Base-by-base conservation (phyloP, 129 eudicot genomes). In the Apium graveolens region DNA sequence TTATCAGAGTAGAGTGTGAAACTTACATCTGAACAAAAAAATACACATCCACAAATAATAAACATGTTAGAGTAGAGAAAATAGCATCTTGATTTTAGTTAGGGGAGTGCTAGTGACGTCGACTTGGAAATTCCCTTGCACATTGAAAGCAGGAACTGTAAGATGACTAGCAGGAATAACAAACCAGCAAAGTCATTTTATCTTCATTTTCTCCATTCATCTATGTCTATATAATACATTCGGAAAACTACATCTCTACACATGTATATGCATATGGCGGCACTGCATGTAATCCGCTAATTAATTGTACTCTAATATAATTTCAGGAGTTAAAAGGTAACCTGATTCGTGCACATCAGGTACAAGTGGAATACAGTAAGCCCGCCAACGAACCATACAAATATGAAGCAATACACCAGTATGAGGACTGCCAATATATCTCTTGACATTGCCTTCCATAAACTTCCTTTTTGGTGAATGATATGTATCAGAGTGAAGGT, bases 371-470 rank as follows among this genome's bases (percentile, higher is more conserved):
- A 96, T 73, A 84, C 76, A 34, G 96, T 84, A 35, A 96, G 87
- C 63, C 99, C 99, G 0, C 99, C 99, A 24, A 96, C 97, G 75
- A 96, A 96, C 99, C 97, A 96, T 66, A 92, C 82, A 13, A 91
- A 83, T 55, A 90, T 42, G 85, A 96, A 96, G 90, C 97, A 89
- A 85, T 90, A 92, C 34, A 90, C 86, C 21, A 96, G 80, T 70
- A 96, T 94, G 79, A 96, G 46, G 91, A 84, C 97, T 37, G 97
- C 90, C 76, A 92, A 78, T 14, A 87, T 41, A 63, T 96, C 99
- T n/a, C 34, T 39, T 70, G 90, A 66, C 79, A 96, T 85, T 53
- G 93, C 88, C 79, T 71, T 85, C 90, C 44, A 31, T 12, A 66
- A 66, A 31, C 24, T 66, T 66, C 72, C 24, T 27, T 66, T 11